Evolutionary conservation across 345 rosid species (phyloP).

Genomic region (Populus nigra): DNA sequence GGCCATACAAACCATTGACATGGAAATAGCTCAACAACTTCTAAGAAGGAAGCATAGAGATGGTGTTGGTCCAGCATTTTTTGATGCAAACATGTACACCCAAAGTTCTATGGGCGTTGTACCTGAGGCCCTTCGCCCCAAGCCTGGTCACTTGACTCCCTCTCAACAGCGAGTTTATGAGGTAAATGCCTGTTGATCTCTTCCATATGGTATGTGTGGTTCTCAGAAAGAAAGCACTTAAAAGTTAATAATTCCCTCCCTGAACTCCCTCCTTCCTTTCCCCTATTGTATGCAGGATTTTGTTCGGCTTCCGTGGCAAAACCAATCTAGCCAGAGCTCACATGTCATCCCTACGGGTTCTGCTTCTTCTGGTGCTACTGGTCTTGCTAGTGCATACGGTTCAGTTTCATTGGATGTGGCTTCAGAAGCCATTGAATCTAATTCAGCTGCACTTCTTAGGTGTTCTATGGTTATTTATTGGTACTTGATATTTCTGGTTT

Average conservation of each 20-base stretch:
- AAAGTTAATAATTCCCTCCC: neutral
- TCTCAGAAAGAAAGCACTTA: slow-evolving; percentile 13
- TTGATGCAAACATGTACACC: slow-evolving; percentile 64
- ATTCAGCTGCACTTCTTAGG: slow-evolving; percentile 58
- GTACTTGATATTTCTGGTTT: neutral
- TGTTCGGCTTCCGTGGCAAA: slow-evolving; percentile 96
- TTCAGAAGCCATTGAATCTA: slow-evolving; percentile 57
- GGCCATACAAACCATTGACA: slow-evolving; percentile 92
- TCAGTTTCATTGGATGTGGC: slow-evolving; percentile 53
- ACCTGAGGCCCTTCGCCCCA: slow-evolving; percentile 91
- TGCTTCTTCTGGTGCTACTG: slow-evolving; percentile 52
- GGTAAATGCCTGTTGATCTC: slow-evolving; percentile 40
- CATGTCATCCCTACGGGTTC: slow-evolving; percentile 52
- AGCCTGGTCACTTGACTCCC: slow-evolving; percentile 81
- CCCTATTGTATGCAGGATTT: slow-evolving; percentile 60
- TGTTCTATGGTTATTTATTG: slow-evolving; percentile 18
- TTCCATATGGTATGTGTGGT: slow-evolving; percentile 10
- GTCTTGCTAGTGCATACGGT: slow-evolving; percentile 46
- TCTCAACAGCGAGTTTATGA: slow-evolving; percentile 97
- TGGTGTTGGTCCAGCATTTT: slow-evolving; percentile 57
- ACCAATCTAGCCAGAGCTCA: slow-evolving; percentile 66
- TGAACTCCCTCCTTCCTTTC: neutral
- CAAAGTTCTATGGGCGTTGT: slow-evolving; percentile 73
- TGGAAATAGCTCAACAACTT: slow-evolving; percentile 79
- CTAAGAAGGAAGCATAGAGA: slow-evolving; percentile 91